Conservation (phyloP, 2,329 filamentous ascomycete species). For the Pseudogymnoascus sp. region DNA sequence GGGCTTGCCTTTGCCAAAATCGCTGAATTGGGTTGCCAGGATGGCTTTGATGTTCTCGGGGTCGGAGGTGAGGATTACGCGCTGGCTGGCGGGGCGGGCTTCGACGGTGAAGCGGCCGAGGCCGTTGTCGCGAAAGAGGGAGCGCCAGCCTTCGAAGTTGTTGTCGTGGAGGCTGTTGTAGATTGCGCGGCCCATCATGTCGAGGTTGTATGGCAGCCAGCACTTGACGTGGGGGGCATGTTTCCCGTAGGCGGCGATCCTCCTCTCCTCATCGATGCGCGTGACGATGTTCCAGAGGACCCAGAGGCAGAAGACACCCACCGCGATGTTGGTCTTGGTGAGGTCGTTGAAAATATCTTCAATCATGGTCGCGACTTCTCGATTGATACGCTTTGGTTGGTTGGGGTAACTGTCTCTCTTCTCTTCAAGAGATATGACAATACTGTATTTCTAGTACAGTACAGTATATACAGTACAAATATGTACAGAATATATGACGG, state of each 20-base stretch:
- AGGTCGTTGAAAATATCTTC: constrained; percentile 1
- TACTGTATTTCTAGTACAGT: neutral
- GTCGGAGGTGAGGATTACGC: constrained; percentile 69
- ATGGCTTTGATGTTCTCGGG: constrained; percentile 88
- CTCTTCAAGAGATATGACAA: neutral
- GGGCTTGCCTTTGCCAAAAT: constrained; percentile 71
- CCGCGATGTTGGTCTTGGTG: neutral
- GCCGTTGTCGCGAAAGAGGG: constrained; percentile 36
- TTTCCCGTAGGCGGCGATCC: constrained; percentile 38
- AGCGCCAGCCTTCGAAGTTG: constrained; percentile 54
- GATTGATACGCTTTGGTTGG: neutral
- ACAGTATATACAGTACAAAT: neutral
- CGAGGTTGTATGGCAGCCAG: constrained; percentile 45
- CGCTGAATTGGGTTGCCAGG: constrained; percentile 74
- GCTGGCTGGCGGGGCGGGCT: constrained; percentile 41
- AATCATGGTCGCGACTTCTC: constrained; percentile 2
- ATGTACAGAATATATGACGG: neutral
- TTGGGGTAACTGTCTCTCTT: neutral
- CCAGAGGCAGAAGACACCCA: neutral
- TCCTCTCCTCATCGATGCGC: constrained; percentile 35
- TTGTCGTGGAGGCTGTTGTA: constrained; percentile 41
- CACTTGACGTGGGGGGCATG: constrained; percentile 32
- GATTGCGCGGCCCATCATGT: constrained; percentile 53
- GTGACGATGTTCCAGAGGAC: constrained; percentile 19
- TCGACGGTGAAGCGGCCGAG: constrained; percentile 50